Evolutionary conservation across 768 basidiomycete genomes (phyloP), one percentile per base, ranked within the genome.

Genomic region (Podaxis sp.): DNA sequence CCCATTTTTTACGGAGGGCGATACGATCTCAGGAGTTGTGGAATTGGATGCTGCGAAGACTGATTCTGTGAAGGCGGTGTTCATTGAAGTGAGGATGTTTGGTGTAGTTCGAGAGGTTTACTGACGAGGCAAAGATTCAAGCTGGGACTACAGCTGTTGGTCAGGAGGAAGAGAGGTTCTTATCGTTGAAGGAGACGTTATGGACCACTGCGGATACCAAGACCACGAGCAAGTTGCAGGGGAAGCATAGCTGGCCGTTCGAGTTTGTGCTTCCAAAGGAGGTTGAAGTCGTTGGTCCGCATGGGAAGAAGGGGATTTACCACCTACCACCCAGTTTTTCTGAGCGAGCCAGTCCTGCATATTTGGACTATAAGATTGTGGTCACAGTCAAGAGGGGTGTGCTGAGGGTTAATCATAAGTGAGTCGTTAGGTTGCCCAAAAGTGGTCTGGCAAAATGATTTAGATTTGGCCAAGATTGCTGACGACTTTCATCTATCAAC

Each of bases 301-400:
- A 66, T 57, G 72, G 69, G 37, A 72, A 72, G 48, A 71, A 66
- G 57, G 72, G 71, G 11, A 59, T 57, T 4, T 82, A 79, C 52
- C 72, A 70, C 3, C 73, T 84, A 13, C 84, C 85, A 0, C 80
- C 82, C 5, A 80, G 72, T 38, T 86, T 84, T 63, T 78, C 81
- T 0, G 84, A 86, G 68, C 74, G 80, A 27, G 82, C 79, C 1
- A 81, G 82, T 48, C 78, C 80, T 1, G 81, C 76, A 14, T 85
- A 83, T 62, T 74, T 86, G 55, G 84, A 86, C 59, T 87, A 86
- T 67, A 78, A 75, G 64, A 65, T 85, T 6, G 67, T 76, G 13
- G 80, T 82, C 25, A 85, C 77, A 0, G 68, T 86, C 35, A 80
- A 76, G 65, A 78, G 82, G 21, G 75, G 79, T 0, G 69, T 76